Base-by-base conservation (phyloP, 345 rosid species). In the Eutrema yunnanense region DNA sequence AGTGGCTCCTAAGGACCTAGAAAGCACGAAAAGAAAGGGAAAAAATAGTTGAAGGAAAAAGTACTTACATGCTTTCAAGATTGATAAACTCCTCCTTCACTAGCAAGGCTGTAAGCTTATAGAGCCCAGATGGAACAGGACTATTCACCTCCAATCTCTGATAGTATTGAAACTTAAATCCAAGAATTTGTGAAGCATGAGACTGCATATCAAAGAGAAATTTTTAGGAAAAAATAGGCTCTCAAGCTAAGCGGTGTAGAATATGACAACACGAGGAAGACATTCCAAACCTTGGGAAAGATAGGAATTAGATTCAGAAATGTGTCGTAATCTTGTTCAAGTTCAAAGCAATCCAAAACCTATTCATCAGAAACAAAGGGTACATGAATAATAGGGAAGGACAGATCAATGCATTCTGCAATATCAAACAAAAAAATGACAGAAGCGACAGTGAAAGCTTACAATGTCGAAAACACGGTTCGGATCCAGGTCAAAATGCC, bases 391-490 rank as follows among this genome's bases (percentile, higher is more conserved):
- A 67, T 12, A 63, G 40, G 59, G 62, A 57, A 52, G 27, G 50
- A 75, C 63, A 16, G 36, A 61, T 14, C 36, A 34, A 68, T 51
- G 55, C 38, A 75, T 53, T 49, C 41, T 71, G 71, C 7, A 10
- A 52, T 54, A 62, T 72, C 61, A 71, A 64, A 55, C 43, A 67
- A 52, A 72, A 65, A 54, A 5, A 37, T 41, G 72, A 74, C 16
- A 14, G 62, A 51, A 52, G 19, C 49, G 29, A 52, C 47, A 75
- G 30, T 37, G 38, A 34, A 34, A 74, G 81, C 99, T 92, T 88
- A 96, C 99, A 70, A 96, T 86, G 82, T 96, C 99, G 59, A 96
- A 96, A 84, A 96, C 99, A 76, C 98, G 99, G 73, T 96, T 96
- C 0, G 98, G 99, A 72, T 96, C 99, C 78, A 96, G 81, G 86